Base-by-base conservation (phyloP, 768 basidiomycete genomes). In the Tubosaeta brunneosetosa region DNA sequence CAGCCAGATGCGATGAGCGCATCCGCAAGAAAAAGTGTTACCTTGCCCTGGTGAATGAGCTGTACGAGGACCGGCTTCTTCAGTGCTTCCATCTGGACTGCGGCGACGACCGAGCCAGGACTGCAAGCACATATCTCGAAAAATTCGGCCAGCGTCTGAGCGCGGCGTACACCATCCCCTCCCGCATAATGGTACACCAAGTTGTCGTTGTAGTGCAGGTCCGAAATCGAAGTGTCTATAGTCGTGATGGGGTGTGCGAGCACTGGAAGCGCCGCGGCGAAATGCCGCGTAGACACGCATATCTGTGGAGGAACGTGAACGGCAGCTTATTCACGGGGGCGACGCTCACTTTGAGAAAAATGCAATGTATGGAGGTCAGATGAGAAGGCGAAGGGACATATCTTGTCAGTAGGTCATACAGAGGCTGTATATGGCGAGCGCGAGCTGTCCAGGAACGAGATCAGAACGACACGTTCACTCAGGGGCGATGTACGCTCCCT, bases 11-110 rank as follows among this genome's bases (percentile, higher is more conserved):
- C 1, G 9, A 5, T 27, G 3, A 31, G 7, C 6, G 6, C 33
- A 7, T 5, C 19, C 17, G 9, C 16, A 27, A 32, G 26, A 11
- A 6, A 3, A 22, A 22, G 22, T 22, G 49, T 73, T 19, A 86
- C 88, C 77, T 85, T 83, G 16, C 92, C 93, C 48, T 81, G 77
- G 19, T 79, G 74, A 51, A 94, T 88, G 43, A 94, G 69, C 64
- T 93, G 91, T 6, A 92, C 80, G 5, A 94, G 73, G 19, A 79
- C 71, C 44, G 91, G 71, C 69, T 94, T 93, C 77, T 94, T 94
- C 61, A 86, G 72, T 0, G 92, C 92, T 63, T 94, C 92, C 60
- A 93, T 68, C 66, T 95, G 92, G 3, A 94, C 73, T 7, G 86
- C 82, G 3, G 82, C 77, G 0, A 83, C 80, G 37, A 69, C 76